A percentile compares a stretch with the other conserved stretches of the same genome.
Conservation (phyloP, 179 eudicot species). For the Gypsophila paniculata region DNA sequence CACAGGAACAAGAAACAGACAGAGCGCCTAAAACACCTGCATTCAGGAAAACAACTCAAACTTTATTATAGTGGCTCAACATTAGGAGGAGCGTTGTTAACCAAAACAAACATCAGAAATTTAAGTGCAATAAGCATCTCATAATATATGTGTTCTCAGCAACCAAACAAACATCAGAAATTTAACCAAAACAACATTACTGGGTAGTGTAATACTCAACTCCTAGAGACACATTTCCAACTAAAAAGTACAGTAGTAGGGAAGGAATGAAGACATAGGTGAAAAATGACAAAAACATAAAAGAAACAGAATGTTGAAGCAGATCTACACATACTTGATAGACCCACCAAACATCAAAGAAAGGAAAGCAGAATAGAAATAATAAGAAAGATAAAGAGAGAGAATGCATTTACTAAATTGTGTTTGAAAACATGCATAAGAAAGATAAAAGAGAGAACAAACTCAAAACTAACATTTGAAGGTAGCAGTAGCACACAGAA, state of each 20-base stretch:
- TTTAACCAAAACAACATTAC: not conserved
- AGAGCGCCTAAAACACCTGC: constrained; percentile 19
- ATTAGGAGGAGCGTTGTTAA: too few species aligned
- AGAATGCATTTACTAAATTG: too few species aligned
- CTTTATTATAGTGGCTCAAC: not conserved
- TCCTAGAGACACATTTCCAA: not conserved
- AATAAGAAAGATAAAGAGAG: too few species aligned
- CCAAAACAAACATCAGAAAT: too few species aligned
- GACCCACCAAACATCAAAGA: not conserved
- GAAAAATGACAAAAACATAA: constrained; percentile 22
- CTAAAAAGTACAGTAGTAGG: not conserved
- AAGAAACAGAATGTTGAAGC: constrained; percentile 4
- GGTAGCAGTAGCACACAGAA: too few species aligned
- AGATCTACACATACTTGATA: constrained; percentile 23
- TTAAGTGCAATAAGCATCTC: too few species aligned
- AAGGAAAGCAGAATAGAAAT: too few species aligned
- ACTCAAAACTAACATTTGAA: too few species aligned
- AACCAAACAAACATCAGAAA: constrained; percentile 13
- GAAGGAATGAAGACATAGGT: not conserved
- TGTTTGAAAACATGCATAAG: too few species aligned
- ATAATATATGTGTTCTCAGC: too few species aligned
- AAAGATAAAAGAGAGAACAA: too few species aligned
- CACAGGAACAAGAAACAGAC: not conserved
- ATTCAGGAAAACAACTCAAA: constrained; percentile 3
- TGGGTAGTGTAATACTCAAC: not conserved